Evolutionary conservation across 345 rosid species (phyloP), one percentile per base, ranked within the genome.

Genomic region (Turnera subulata): DNA sequence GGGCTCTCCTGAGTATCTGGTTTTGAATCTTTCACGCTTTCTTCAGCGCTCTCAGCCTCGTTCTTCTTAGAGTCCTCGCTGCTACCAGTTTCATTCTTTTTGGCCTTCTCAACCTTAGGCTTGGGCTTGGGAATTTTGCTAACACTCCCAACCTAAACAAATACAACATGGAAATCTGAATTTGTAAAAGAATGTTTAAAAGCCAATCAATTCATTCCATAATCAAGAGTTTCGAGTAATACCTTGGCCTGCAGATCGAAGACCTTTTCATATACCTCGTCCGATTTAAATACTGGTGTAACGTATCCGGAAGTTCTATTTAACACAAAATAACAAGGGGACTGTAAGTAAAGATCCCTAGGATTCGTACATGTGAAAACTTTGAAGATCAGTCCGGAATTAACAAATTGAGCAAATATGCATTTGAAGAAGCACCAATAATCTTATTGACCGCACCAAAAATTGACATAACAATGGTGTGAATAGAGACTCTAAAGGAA

Each of bases 121-220:
- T 87, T 89, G 39, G 97, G 99, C 80, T 87, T 89, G 11, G 99
- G 92, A 33, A 93, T 93, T 71, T 58, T 83, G 58, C 77, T 76
- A 14, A 84, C 73, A 24, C 78, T 78, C 1, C 79, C 62, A 11
- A 84, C 90, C 99, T 93, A 53, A 3, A 32, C 29, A 26, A 23
- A 22, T 17, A 42, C 43, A 33, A 8, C 16, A 21, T 16, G 16
- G 13, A 0, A 8, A 42, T 42, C n/a, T 13, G 14, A 42, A 16
- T 42, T 42, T 13, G 45, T 42, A 42, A 5, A 42, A 13, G 45
- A 1, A 1, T 42, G 7, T 13, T 11, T 8, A 42, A 42, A 52
- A 29, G 14, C n/a, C n/a, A n/a, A n/a, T n/a, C n/a, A n/a, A n/a
- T n/a, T n/a, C n/a, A n/a, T n/a, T n/a, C n/a, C 18, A 1, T 7